A percentile compares a stretch with the other conserved stretches of the same genome.
These are phyloP conservation scores for Termitomyces sp. DNA, from an alignment of 768 basidiomycete genomes.

Conservation along the genomic window DNA sequence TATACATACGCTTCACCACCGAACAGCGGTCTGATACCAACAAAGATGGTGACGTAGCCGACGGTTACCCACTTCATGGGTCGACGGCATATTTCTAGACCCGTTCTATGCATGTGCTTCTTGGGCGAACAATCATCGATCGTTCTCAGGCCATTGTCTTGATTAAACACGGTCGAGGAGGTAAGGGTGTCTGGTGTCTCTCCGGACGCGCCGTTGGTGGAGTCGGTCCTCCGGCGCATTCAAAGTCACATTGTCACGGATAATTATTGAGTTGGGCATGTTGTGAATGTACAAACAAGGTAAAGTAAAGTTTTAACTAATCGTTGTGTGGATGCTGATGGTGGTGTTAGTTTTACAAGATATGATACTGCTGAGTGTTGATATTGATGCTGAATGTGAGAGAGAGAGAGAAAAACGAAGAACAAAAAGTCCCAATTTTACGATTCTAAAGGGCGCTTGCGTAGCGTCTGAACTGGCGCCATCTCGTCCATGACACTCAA, in stretches of 20 bases:
- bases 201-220: slow-evolving; percentile 4
- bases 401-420: neutral
- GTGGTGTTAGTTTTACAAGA: neutral
- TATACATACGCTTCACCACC: neutral
- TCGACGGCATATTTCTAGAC: neutral
- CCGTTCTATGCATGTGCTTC: neutral
- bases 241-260: slow-evolving; percentile 12
- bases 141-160: neutral
- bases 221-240: slow-evolving; percentile 2
- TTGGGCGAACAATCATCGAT: slow-evolving; percentile 4
- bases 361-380: neutral
- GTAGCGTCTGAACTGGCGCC: slow-evolving; percentile 8
- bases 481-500: slow-evolving; percentile 19
- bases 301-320: neutral
- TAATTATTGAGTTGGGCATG: neutral
- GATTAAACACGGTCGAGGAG: slow-evolving; percentile 9
- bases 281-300: neutral
- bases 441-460: slow-evolving; percentile 18
- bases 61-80: neutral
- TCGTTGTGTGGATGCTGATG: slow-evolving; percentile 8
- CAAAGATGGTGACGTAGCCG: neutral
- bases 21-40: slow-evolving; percentile 6
- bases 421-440: neutral
- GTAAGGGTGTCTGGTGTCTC: slow-evolving; percentile 19
- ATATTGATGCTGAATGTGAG: neutral